phyloP scores from a whole-genome alignment of 306 rosid species.

The Cicer cuneatum region DNA sequence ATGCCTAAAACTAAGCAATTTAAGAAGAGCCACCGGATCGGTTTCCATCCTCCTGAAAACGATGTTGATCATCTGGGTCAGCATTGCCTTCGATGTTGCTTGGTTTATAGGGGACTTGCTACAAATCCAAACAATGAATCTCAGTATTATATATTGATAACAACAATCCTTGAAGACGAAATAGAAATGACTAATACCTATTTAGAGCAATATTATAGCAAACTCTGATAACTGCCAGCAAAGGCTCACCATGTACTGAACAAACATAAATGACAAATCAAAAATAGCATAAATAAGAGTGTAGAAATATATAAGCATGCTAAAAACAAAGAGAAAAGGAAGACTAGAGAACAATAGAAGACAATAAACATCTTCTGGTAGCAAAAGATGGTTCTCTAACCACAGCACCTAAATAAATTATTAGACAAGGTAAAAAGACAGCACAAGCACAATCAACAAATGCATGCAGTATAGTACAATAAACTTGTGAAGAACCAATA shows the following conservation, averaged over 20 bases:
- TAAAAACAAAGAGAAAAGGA: constrained; percentile 27
- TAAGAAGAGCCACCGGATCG: constrained; percentile 63
- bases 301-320: constrained; percentile 27
- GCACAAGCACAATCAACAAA: constrained; percentile 26
- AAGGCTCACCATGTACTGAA: constrained; percentile 96
- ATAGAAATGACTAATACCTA: constrained; percentile 66
- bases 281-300: constrained; percentile 6
- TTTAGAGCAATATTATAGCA: constrained; percentile 99
- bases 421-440: constrained; percentile 24
- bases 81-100: constrained; percentile 99
- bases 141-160: constrained; percentile 44
- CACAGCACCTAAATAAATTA: constrained; percentile 24
- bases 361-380: constrained; percentile 32
- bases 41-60: constrained; percentile 95
- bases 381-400: constrained; percentile 41
- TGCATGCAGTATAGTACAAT: constrained; percentile 10
- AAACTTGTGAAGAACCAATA: constrained; percentile 29
- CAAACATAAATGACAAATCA: constrained; percentile 31
- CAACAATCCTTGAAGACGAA: constrained; percentile 35
- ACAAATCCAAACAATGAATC: constrained; percentile 52
- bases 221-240: constrained; percentile 92
- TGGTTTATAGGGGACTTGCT: constrained; percentile 99
- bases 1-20: constrained; percentile 39
- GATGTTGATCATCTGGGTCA: constrained; percentile 97
- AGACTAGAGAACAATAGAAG: constrained; percentile 19